A percentile compares a stretch with the other conserved stretches of the same genome.
Conservation (phyloP, 768 basidiomycete genomes). For the Mycena metata region DNA sequence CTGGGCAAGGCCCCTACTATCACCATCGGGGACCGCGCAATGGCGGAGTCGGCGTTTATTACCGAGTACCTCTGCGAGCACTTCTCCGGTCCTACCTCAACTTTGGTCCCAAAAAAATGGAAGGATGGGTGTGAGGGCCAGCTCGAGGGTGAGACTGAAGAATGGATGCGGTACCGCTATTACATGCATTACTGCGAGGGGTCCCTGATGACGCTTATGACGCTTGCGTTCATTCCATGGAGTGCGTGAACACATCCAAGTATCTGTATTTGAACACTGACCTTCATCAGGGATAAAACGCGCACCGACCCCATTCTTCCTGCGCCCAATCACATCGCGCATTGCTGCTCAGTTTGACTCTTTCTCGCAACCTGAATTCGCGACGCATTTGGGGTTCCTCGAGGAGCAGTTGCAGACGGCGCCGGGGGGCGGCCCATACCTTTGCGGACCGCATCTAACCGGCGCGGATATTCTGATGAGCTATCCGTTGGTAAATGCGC, state of each 20-base stretch:
- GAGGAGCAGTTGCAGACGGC: constrained; percentile 21
- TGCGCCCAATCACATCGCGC: constrained; percentile 15
- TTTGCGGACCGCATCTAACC: constrained; percentile 19
- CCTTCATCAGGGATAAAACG: neutral
- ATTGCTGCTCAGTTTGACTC: constrained; percentile 1
- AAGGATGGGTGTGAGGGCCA: constrained; percentile 21
- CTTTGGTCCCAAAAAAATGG: constrained; percentile 28
- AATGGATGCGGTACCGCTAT: constrained; percentile 26
- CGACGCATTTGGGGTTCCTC: constrained; percentile 13
- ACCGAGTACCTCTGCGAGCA: constrained; percentile 39
- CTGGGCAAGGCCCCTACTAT: constrained; percentile 56
- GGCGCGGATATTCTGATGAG: constrained; percentile 27
- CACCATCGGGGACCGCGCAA: constrained; percentile 51
- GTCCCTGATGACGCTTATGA: constrained; percentile 9
- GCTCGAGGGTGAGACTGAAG: constrained; percentile 18
- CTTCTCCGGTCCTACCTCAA: constrained; percentile 8
- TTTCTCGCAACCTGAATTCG: neutral
- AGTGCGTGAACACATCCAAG: neutral
- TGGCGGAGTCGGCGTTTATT: constrained; percentile 56
- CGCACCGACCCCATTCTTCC: constrained; percentile 13
- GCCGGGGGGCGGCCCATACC: constrained; percentile 26
- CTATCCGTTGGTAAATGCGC: constrained; percentile 1
- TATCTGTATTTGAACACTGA: neutral
- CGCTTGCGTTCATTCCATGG: neutral
- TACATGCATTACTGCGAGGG: constrained; percentile 28